A percentile compares a stretch with the other conserved stretches of the same genome.
Conservation (phyloP, 2,329 filamentous ascomycete genomes). For the Magnaporthiopsis poae region DNA sequence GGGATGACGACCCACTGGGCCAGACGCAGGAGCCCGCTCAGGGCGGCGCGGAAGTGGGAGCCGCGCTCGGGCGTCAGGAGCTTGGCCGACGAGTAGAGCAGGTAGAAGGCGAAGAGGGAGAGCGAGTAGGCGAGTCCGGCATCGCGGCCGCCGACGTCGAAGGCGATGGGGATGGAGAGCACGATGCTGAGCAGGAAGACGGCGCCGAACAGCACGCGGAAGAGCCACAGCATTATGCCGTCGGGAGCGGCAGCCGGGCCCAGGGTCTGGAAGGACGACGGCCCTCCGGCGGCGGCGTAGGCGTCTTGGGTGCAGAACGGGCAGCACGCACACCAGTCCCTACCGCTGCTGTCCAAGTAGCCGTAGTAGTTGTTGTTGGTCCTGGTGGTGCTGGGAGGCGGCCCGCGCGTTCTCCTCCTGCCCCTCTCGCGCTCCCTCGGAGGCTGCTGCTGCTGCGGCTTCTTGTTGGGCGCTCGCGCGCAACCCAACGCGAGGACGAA, state of each 20-base stretch:
- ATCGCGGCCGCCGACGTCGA: conserved; percentile 92
- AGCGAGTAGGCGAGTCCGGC: conserved; percentile 91
- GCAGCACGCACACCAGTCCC: background rate
- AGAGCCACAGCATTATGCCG: conserved; percentile 63
- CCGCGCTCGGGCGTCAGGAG: conserved; percentile 63
- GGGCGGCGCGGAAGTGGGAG: conserved; percentile 63
- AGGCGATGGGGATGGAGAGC: conserved; percentile 90
- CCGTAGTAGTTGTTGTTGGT: background rate
- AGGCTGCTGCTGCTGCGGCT: background rate
- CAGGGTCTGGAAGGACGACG: background rate
- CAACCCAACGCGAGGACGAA: background rate
- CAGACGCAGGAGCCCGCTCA: conserved; percentile 60
- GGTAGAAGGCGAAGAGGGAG: conserved; percentile 80
- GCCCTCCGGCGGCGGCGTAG: background rate
- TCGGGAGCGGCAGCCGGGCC: background rate
- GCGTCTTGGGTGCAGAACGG: background rate
- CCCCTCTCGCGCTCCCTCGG: background rate
- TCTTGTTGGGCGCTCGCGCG: background rate
- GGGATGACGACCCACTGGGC: conserved; percentile 84
- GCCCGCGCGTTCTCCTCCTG: background rate
- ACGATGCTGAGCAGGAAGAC: conserved; percentile 86
- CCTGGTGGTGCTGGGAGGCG: background rate
- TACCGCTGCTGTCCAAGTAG: background rate
- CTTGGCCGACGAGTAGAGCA: conserved; percentile 72
- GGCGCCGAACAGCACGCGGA: conserved; percentile 68